Percentiles rank a stretch among this genome's conserved stretches.
Evolutionary conservation across 306 rosid genomes (phyloP).

Genomic region (Ceratonia siliqua): DNA sequence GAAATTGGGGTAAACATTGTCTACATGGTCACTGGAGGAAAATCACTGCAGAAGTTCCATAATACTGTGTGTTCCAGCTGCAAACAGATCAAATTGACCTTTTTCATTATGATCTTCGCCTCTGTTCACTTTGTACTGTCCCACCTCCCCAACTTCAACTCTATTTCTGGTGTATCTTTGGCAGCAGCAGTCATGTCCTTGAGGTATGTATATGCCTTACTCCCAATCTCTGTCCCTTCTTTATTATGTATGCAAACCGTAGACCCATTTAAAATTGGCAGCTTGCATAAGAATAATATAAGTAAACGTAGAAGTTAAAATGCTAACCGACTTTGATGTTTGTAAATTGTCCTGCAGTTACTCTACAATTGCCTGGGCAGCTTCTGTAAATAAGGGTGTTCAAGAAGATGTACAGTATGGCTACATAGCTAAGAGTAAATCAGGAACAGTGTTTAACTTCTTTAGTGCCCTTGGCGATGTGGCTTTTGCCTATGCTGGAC

Average conservation of each 20-base stretch:
- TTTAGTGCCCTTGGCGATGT: conserved; percentile 72
- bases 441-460: conserved; percentile 66
- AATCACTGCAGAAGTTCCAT: conserved; percentile 64
- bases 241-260: neutral
- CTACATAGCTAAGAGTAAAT: conserved; percentile 42
- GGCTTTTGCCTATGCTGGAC: conserved; percentile 96
- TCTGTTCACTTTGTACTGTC: conserved; percentile 78
- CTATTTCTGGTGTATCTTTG: conserved; percentile 69
- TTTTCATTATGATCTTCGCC: conserved; percentile 80
- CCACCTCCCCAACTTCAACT: conserved; percentile 80
- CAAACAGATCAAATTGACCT: conserved; percentile 53
- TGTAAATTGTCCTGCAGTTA: conserved; percentile 52
- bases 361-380: conserved; percentile 88
- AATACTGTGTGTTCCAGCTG: conserved; percentile 46
- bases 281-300: conserved; percentile 12
- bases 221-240: neutral
- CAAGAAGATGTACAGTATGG: conserved; percentile 58
- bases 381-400: conserved; percentile 65
- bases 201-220: conserved; percentile 50
- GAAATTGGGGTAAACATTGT: conserved; percentile 64
- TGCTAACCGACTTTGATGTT: neutral
- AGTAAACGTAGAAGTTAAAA: neutral
- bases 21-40: conserved; percentile 84
- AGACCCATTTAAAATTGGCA: neutral
- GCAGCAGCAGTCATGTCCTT: conserved; percentile 85